phyloP scores from a whole-genome alignment of 441 rosid species.

The Arabidopsis lyrata region DNA sequence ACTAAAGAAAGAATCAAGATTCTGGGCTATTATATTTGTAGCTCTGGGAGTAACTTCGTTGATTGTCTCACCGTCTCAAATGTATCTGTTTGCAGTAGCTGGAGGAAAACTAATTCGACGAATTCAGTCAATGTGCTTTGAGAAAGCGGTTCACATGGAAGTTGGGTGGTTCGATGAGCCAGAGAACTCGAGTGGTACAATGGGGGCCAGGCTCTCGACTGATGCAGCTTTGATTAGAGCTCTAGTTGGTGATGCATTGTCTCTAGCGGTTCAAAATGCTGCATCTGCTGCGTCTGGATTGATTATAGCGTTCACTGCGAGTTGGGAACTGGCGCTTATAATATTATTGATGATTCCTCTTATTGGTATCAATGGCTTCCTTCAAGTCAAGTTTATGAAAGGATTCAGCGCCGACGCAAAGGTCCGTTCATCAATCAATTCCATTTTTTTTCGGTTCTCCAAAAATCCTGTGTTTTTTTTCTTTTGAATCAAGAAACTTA shows the following conservation, averaged over 20 bases:
- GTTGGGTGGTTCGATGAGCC: slow-evolving; percentile 67
- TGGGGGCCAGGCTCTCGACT: slow-evolving; percentile 61
- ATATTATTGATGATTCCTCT: slow-evolving; percentile 59
- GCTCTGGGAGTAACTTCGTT: slow-evolving; percentile 51
- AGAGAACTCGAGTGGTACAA: slow-evolving; percentile 58
- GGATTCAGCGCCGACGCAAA: slow-evolving; percentile 62
- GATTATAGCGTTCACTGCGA: slow-evolving; percentile 56
- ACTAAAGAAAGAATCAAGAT: slow-evolving; percentile 47
- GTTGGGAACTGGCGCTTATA: slow-evolving; percentile 59
- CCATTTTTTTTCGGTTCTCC: neutral
- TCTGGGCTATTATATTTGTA: slow-evolving; percentile 54
- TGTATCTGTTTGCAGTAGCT: slow-evolving; percentile 54
- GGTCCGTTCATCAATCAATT: slow-evolving; percentile 42
- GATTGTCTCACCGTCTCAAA: slow-evolving; percentile 42
- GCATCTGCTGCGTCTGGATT: slow-evolving; percentile 59
- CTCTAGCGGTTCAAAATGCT: slow-evolving; percentile 51
- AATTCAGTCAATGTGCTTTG: slow-evolving; percentile 54
- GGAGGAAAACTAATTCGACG: slow-evolving; percentile 55
- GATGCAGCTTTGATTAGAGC: slow-evolving; percentile 55
- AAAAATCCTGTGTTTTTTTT: neutral
- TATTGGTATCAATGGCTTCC: slow-evolving; percentile 51
- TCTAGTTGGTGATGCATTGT: slow-evolving; percentile 58
- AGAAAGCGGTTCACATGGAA: slow-evolving; percentile 60
- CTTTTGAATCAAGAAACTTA: slow-evolving; percentile 27
- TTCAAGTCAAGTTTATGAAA: slow-evolving; percentile 56